Conservation (phyloP, 2,329 filamentous ascomycete genomes). For the Ascochyta koolunga region DNA sequence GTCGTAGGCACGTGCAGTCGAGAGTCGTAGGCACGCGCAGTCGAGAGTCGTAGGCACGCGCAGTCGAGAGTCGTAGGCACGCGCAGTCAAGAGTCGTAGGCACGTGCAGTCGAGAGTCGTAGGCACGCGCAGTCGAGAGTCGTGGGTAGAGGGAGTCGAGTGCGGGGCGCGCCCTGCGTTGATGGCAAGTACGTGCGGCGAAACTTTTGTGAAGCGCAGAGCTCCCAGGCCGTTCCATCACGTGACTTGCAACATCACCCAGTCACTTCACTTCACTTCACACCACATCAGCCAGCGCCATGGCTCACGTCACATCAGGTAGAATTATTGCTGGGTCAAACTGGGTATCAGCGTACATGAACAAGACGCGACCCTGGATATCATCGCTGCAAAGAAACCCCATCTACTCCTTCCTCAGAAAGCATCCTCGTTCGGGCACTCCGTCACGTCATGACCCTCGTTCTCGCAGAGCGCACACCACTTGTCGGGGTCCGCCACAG, state of each 20-base stretch:
- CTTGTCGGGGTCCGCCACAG: constrained; percentile 71
- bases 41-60: not conserved
- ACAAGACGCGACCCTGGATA: constrained; percentile 6
- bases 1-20: no score
- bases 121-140: constrained; percentile 7
- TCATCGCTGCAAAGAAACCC: constrained; percentile 9
- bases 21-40: constrained; percentile 3
- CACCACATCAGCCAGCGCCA: not conserved
- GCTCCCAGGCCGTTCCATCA: constrained; percentile 7
- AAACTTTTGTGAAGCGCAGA: constrained; percentile 16
- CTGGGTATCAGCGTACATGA: constrained; percentile 16
- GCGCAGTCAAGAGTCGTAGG: not conserved
- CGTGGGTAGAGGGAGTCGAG: constrained; percentile 22
- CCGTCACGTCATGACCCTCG: constrained; percentile 94
- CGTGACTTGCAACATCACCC: not conserved
- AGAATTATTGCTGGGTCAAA: no score
- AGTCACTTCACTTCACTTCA: not conserved
- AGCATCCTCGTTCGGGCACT: constrained; percentile 89
- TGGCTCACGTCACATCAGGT: no score
- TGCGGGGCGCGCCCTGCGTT: constrained; percentile 34
- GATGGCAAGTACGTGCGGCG: constrained; percentile 24
- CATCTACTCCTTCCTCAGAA: constrained; percentile 42
- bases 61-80: not conserved
- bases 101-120: no score
- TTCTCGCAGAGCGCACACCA: constrained; percentile 98